Conservation (phyloP, 225 moss, liverwort and hornwort genomes). For the Polytrichum formosum region DNA sequence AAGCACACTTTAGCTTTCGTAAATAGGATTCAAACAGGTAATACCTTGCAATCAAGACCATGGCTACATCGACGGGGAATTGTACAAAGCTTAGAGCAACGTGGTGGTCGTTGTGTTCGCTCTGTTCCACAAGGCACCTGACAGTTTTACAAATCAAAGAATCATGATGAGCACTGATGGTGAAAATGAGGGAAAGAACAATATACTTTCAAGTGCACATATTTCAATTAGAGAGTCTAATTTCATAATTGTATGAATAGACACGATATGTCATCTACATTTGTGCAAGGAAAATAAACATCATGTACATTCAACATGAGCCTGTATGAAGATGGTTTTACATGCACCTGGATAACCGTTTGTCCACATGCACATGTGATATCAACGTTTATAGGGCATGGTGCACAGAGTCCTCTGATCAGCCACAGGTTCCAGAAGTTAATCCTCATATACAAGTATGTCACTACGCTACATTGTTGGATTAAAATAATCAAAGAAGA, state of each 20-base stretch:
- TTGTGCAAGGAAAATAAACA: slow-evolving; percentile 4
- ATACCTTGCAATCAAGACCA: slow-evolving; percentile 66
- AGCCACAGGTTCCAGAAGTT: slow-evolving; percentile 2
- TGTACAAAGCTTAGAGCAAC: slow-evolving; percentile 68
- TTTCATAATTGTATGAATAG: no score
- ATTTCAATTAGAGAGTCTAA: no score
- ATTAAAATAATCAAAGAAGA: no score
- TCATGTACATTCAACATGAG: background rate
- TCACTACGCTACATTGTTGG: no score
- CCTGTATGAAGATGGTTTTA: background rate
- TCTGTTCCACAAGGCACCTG: slow-evolving; percentile 95
- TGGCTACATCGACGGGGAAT: slow-evolving; percentile 67
- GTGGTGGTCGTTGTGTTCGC: slow-evolving; percentile 77
- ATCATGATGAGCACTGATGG: background rate
- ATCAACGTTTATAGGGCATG: slow-evolving; percentile 75
- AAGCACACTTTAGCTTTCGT: no score
- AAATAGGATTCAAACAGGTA: background rate
- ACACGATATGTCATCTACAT: no score
- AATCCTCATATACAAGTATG: no score
- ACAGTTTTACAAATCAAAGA: slow-evolving; percentile 11
- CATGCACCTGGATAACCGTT: slow-evolving; percentile 70
- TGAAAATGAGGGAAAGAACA: background rate
- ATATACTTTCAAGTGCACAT: background rate
- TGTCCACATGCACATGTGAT: slow-evolving; percentile 89
- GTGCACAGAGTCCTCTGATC: slow-evolving; percentile 85